These are phyloP conservation scores for Aristolochia contorta DNA, from an alignment of 164 flowering plant genomes.

Conservation along the genomic window DNA sequence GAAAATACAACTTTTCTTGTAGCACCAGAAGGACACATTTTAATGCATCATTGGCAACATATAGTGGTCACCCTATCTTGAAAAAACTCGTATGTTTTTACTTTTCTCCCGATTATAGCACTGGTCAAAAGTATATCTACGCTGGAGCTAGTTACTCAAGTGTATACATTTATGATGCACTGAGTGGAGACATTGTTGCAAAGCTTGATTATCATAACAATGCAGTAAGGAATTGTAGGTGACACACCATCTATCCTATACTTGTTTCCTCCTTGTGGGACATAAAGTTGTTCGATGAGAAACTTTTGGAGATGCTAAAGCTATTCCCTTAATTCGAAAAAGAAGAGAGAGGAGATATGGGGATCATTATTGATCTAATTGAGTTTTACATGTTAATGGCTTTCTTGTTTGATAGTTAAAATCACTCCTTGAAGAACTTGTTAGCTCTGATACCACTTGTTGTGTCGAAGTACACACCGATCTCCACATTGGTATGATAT, in stretches of 20 bases:
- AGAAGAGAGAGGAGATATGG: conserved; percentile 21
- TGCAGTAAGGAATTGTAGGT: conserved; percentile 72
- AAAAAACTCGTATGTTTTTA: conserved; percentile 73
- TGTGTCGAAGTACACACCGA: too few relatives aligned
- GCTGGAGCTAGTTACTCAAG: conserved; percentile 60
- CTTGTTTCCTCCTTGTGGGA: conserved; percentile 85
- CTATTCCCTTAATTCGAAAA: conserved; percentile 12
- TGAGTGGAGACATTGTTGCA: conserved; percentile 55
- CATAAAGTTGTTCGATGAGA: conserved; percentile 55
- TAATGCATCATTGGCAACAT: conserved; percentile 64
- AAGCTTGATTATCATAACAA: conserved; percentile 41
- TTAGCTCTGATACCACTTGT: too few relatives aligned
- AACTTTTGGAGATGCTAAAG: conserved; percentile 36
- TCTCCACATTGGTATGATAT: too few relatives aligned
- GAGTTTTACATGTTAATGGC: too few relatives aligned
- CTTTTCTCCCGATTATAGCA: conserved; percentile 78
- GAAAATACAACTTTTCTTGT: too few relatives aligned
- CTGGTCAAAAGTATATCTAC: conserved; percentile 78
- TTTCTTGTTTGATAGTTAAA: too few relatives aligned
- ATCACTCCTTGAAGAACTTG: too few relatives aligned
- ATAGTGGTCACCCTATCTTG: conserved; percentile 64
- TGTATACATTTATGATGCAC: conserved; percentile 70
- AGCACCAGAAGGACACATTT: too few relatives aligned
- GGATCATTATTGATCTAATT: not conserved
- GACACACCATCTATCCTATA: conserved; percentile 76